phyloP scores from a whole-genome alignment of 495 filamentous ascomycete species.

The Talaromyces nanjingensis region DNA sequence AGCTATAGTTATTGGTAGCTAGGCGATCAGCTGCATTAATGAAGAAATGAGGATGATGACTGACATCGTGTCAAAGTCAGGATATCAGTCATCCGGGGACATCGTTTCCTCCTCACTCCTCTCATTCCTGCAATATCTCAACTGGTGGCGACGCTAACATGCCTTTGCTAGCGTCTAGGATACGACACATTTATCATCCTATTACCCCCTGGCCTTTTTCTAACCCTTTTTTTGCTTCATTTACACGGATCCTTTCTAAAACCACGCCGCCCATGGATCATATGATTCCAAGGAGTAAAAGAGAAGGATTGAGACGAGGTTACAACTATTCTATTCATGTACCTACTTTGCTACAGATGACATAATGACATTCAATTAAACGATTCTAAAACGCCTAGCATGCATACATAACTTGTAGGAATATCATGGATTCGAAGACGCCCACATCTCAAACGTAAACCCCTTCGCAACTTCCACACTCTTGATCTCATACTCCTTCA shows the following conservation, averaged over 20 bases:
- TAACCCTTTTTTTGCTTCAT: no score
- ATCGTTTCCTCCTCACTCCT: no score
- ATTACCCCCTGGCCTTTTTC: no score
- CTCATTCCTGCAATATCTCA: no score
- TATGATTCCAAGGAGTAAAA: no score
- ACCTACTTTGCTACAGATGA: neutral
- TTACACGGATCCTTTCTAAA: no score
- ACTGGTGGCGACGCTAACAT: no score
- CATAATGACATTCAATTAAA: neutral
- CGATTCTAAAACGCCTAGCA: neutral
- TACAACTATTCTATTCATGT: neutral
- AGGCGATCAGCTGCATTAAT: neutral
- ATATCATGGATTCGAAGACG: neutral
- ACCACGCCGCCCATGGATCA: no score
- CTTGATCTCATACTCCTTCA: constrained; percentile 63
- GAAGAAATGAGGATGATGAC: constrained; percentile 5
- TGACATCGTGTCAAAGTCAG: no score
- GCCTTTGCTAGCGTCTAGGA: no score
- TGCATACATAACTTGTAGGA: neutral
- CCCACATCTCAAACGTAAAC: neutral
- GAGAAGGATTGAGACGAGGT: neutral
- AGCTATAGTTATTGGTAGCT: neutral
- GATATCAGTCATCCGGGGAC: no score
- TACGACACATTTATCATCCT: no score
- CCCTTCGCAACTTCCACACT: constrained; percentile 14